These are phyloP conservation scores for Haberlea rhodopensis DNA, from an alignment of 257 asterid genomes.

Conservation along the genomic window DNA sequence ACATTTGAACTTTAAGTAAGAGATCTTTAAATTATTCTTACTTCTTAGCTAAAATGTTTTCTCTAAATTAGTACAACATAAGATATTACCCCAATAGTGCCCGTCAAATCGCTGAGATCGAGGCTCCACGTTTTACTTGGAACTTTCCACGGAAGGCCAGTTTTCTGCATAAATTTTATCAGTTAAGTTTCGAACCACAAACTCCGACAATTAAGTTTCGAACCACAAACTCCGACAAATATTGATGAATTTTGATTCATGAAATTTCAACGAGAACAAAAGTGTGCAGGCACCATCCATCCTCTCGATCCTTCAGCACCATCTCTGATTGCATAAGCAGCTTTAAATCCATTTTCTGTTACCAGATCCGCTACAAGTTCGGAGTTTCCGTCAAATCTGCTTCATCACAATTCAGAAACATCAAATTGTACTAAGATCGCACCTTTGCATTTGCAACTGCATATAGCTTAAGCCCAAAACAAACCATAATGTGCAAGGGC, in stretches of 20 bases:
- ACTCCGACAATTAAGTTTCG: constrained; percentile 27
- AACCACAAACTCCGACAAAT: background rate
- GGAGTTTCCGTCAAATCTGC: constrained; percentile 45
- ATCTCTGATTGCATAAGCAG: constrained; percentile 44
- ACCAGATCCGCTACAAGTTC: constrained; percentile 14
- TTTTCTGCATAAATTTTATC: constrained; percentile 57
- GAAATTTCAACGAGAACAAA: constrained; percentile 1
- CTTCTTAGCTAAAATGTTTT: background rate
- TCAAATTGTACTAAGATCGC: background rate
- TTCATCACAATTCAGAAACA: background rate
- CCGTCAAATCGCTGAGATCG: constrained; percentile 42
- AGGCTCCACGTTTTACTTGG: constrained; percentile 58
- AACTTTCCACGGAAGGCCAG: constrained; percentile 84
- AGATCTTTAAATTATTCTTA: background rate
- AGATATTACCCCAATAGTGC: constrained; percentile 28
- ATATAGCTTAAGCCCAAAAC: background rate
- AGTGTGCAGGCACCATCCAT: constrained; percentile 54
- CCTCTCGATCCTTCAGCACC: constrained; percentile 77
- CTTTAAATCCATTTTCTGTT: constrained; percentile 34
- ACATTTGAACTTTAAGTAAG: background rate
- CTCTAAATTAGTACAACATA: background rate
- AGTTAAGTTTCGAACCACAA: too few relatives aligned
- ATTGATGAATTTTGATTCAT: background rate
- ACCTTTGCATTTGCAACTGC: background rate
- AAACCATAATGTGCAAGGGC: background rate